Percentiles rank a stretch among this genome's conserved stretches.
These are phyloP conservation scores for Cladophialophora yegresii DNA, from an alignment of 2,329 filamentous ascomycete genomes.

Conservation along the genomic window DNA sequence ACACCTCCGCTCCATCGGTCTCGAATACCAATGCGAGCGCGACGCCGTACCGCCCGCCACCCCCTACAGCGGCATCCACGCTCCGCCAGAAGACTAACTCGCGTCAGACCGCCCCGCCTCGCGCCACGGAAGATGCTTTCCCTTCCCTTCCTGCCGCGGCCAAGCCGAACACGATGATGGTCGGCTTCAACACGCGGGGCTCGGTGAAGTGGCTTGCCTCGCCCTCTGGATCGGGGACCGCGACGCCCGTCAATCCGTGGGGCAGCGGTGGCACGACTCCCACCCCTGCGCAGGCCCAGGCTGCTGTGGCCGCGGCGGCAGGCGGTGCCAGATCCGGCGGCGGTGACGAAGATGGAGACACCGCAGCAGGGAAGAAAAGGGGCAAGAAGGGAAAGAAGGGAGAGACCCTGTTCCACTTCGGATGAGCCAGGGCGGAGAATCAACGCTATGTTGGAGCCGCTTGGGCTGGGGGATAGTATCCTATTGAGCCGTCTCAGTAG, in stretches of 20 bases:
- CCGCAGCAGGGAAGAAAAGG: slow-evolving; percentile 35
- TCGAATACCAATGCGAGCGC: slow-evolving; percentile 36
- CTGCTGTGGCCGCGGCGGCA: slow-evolving; percentile 18
- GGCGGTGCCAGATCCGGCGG: slow-evolving; percentile 31
- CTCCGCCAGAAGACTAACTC: slow-evolving; percentile 16
- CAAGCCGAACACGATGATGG: slow-evolving; percentile 60
- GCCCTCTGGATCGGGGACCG: slow-evolving; percentile 39
- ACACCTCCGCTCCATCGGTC: slow-evolving; percentile 33
- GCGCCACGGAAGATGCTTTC: slow-evolving; percentile 63
- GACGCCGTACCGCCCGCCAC: slow-evolving; percentile 13
- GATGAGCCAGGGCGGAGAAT: slow-evolving; percentile 29
- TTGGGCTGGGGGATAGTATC: background rate
- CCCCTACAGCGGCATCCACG: slow-evolving; percentile 23
- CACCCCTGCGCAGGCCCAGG: slow-evolving; percentile 30
- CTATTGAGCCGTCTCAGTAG: background rate
- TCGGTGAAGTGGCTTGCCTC: slow-evolving; percentile 48
- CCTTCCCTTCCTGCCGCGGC: slow-evolving; percentile 78
- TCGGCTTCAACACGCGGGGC: slow-evolving; percentile 49
- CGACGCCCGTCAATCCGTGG: slow-evolving; percentile 45
- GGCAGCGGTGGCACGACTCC: slow-evolving; percentile 34
- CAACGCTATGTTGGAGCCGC: background rate
- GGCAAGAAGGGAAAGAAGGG: slow-evolving; percentile 46
- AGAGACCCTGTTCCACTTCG: slow-evolving; percentile 47
- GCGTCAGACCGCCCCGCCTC: slow-evolving; percentile 39
- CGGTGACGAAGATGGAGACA: slow-evolving; percentile 34